Conservation (phyloP, 139 green algal genomes). For the Picochlorum sp. region DNA sequence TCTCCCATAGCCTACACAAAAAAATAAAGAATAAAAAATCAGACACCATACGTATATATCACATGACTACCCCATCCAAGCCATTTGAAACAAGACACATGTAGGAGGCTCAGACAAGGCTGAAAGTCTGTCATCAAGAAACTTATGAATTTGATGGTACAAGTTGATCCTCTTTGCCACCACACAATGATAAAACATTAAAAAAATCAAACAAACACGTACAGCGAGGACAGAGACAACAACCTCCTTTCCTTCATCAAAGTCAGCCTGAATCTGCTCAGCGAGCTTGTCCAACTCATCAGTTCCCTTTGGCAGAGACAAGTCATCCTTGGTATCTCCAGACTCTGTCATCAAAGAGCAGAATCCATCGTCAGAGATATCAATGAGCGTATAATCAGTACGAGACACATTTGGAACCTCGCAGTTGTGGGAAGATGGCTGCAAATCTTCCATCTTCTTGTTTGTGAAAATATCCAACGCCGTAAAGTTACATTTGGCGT, state of each 20-base stretch:
- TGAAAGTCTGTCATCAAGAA: conserved; percentile 24
- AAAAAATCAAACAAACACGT: neutral
- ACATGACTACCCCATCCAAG: too few species aligned
- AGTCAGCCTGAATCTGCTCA: conserved; percentile 68
- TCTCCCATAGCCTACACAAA: conserved; percentile 69
- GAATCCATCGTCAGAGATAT: conserved; percentile 95
- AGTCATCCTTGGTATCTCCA: conserved; percentile 91
- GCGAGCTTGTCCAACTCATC: conserved; percentile 83
- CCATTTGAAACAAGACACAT: too few species aligned
- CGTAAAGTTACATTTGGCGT: conserved; percentile 99
- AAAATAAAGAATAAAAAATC: neutral
- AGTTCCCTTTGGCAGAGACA: conserved; percentile 85
- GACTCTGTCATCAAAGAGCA: conserved; percentile 86
- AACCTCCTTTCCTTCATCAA: conserved; percentile 85
- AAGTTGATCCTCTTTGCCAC: conserved; percentile 27
- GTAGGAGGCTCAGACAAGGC: conserved; percentile 27
- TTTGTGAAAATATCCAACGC: conserved; percentile 95
- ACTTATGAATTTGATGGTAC: conserved; percentile 41
- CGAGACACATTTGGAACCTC: conserved; percentile 73
- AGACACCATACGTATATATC: neutral
- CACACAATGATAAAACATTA: neutral
- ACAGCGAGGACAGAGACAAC: conserved; percentile 86
- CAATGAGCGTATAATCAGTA: conserved; percentile 89
- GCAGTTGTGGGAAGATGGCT: conserved; percentile 94
- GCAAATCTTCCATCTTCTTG: conserved; percentile 98